Percentiles rank a stretch among this genome's conserved stretches.
These are phyloP conservation scores for Skeletonema menzelii DNA, from an alignment of 108 stramenopile species.

Conservation along the genomic window DNA sequence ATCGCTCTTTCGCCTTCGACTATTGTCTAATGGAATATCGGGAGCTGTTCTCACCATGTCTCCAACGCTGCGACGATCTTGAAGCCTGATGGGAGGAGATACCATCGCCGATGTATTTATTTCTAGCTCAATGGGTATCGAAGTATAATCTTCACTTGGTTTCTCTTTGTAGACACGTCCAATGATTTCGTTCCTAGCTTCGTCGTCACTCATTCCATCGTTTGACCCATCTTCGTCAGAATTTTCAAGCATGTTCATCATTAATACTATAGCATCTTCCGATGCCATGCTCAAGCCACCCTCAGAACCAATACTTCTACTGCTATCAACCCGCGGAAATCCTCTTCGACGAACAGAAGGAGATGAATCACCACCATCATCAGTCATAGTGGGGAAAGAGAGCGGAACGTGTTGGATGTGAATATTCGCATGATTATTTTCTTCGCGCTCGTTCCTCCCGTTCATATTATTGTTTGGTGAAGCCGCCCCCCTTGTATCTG, in stretches of 20 bases:
- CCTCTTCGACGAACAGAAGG: background rate
- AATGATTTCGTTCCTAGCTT: conserved; percentile 7
- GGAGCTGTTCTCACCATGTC: background rate
- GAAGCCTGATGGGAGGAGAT: background rate
- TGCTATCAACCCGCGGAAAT: background rate
- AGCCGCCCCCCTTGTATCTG: background rate
- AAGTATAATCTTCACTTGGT: conserved; percentile 4
- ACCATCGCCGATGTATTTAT: conserved; percentile 5
- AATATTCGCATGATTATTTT: background rate
- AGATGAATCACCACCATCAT: background rate
- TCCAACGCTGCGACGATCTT: background rate
- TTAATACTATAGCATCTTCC: conserved; percentile 42
- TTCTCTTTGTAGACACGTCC: conserved; percentile 23
- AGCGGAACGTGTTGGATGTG: background rate
- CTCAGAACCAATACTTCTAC: conserved; percentile 4
- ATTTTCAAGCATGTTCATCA: conserved; percentile 10
- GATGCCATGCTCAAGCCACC: conserved; percentile 35
- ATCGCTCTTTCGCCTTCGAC: background rate
- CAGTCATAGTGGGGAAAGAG: conserved; percentile 4
- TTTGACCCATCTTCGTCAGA: conserved; percentile 2
- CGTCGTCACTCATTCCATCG: background rate
- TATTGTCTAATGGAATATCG: background rate
- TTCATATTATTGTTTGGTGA: background rate
- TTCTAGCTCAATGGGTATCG: conserved; percentile 32
- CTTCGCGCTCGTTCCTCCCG: background rate